A percentile compares a stretch with the other conserved stretches of the same genome.
phyloP scores from a whole-genome alignment of 1,284 basidiomycete genomes.

The Ceratobasidium theobromae region DNA sequence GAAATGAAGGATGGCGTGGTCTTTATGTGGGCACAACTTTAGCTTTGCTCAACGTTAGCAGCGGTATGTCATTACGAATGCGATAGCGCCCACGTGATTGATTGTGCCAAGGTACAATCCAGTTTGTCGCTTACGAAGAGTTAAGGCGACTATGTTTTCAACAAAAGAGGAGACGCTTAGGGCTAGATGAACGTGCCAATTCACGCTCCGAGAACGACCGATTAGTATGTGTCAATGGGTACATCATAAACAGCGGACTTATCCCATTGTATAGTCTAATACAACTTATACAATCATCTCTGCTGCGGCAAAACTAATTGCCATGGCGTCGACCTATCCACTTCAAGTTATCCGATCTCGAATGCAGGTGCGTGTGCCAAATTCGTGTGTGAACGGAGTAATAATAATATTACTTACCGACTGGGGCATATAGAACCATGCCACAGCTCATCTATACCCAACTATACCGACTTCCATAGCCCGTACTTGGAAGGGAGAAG shows the following conservation, averaged over 20 bases:
- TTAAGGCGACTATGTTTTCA: conserved; percentile 90
- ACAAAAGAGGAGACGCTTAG: conserved; percentile 63
- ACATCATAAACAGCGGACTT: not conserved
- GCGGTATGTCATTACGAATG: conserved; percentile 57
- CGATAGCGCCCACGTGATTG: not conserved
- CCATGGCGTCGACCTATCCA: conserved; percentile 88
- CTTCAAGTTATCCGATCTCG: conserved; percentile 97
- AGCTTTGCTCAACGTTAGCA: conserved; percentile 91
- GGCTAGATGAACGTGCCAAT: conserved; percentile 58
- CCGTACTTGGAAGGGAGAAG: conserved; percentile 80
- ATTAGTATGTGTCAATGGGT: conserved; percentile 58
- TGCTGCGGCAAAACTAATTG: conserved; percentile 84
- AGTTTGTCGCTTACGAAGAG: conserved; percentile 96
- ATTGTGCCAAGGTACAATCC: conserved; percentile 59
- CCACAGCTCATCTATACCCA: conserved; percentile 67
- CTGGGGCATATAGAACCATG: conserved; percentile 54
- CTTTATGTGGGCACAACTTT: conserved; percentile 87
- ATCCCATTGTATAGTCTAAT: conserved; percentile 65
- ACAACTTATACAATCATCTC: conserved; percentile 91
- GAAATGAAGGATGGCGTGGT: conserved; percentile 75
- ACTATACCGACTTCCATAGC: conserved; percentile 78
- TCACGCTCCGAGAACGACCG: conserved; percentile 79
- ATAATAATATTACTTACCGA: not conserved
- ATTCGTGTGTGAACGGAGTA: not conserved
- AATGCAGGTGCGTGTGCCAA: conserved; percentile 68